Percentiles rank a stretch among this genome's conserved stretches.
These are phyloP conservation scores for Medicago ruthenica DNA, from an alignment of 306 rosid genomes.

Conservation along the genomic window DNA sequence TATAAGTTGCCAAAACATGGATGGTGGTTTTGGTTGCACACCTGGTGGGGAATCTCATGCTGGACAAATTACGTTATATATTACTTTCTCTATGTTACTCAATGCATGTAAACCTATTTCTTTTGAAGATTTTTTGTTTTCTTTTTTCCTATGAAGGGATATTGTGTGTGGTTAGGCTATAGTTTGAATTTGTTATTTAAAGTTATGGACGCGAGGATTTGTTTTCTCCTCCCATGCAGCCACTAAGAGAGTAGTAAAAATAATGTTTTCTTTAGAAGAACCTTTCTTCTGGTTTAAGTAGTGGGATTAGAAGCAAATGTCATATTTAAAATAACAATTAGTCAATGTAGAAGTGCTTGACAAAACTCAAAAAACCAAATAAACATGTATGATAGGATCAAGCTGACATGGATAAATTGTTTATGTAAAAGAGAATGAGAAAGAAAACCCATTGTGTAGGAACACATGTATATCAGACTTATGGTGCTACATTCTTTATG, in stretches of 20 bases:
- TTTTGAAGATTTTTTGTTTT: not conserved
- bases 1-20: conserved; percentile 86
- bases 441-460: too few species aligned
- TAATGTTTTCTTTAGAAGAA: not conserved
- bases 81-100: conserved; percentile 17
- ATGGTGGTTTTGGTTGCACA: conserved; percentile 92
- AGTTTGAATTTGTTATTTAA: not conserved
- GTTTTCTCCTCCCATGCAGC: not conserved
- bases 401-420: too few species aligned
- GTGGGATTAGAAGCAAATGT: conserved; percentile 1
- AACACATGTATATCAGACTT: too few species aligned
- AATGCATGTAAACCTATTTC: conserved; percentile 8
- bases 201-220: conserved; percentile 12
- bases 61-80: conserved; percentile 73
- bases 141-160: conserved; percentile 2
- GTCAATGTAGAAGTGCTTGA: conserved; percentile 9
- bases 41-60: conserved; percentile 98
- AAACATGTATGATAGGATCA: too few species aligned
- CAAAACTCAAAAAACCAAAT: not conserved
- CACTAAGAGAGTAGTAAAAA: conserved; percentile 1
- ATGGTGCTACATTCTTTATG: too few species aligned
- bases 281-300: conserved; percentile 12
- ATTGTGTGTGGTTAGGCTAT: conserved; percentile 16
- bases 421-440: too few species aligned
- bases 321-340: conserved; percentile 11